Evolutionary conservation across 2,329 filamentous ascomycete genomes (phyloP), one percentile per base, ranked within the genome.

Genomic region (Scytalidium sp.): DNA sequence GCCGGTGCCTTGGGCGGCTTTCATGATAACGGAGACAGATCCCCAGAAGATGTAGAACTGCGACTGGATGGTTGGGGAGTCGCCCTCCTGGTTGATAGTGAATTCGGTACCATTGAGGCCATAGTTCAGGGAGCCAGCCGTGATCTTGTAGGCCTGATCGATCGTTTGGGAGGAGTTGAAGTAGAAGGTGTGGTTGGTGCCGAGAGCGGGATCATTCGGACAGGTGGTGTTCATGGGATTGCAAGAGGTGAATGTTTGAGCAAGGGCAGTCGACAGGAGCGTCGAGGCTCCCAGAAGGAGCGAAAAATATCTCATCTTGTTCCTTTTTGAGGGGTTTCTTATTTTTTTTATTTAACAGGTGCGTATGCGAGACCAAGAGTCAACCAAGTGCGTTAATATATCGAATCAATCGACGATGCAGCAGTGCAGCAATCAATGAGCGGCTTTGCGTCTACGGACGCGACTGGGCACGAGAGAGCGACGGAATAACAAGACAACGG

Each of bases 41-140:
- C 90, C 90, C 58, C 87, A 93, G 75, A 95, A 91, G 69, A 96
- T 87, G 72, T 90, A 94, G 67, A 91, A 93, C 60, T 84, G 83
- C 43, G 87, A 84, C 56, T 84, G 80, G 54, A 96, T 80, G 1
- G 90, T 95, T 1, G 90, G 88, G 0, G 90, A 87, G 60, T 95
- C 83, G 55, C 85, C 82, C 56, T 83, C 78, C 64, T 85, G 77
- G 49, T 68, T 72, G 69, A 96, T 84, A 46, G 79, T 86, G 71
- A 95, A 92, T 49, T 79, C 72, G 41, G 88, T 87, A 32, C 87
- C 88, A n/a, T 72, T 71, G 42, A 75, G 65, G 50, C 77, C 76
- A 65, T 85, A 91, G 13, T 73, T 71, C 49, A 93, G 75, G 8
- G 69, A 70, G 45, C 88, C 88, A 46, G 83, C 83, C 8, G 81